Evolutionary conservation across 2,329 filamentous ascomycete species (phyloP).

Genomic region (Zymoseptoria brevis): DNA sequence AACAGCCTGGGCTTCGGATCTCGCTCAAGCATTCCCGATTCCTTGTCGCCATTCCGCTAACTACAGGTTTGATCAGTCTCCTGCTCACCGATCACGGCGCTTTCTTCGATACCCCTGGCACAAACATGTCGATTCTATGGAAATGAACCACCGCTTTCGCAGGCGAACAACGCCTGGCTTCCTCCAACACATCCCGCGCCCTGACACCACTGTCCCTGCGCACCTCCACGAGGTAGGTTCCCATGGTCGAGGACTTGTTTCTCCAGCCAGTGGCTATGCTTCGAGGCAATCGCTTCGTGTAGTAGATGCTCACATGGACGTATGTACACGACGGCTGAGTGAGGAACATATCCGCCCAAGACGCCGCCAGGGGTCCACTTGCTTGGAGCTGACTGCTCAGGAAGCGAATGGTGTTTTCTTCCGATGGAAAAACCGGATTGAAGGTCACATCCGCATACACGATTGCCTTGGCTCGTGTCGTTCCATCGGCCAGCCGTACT

Average conservation of each 20-base stretch:
- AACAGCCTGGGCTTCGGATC: too few relatives aligned
- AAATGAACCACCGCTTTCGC: conserved; percentile 5
- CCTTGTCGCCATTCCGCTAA: background rate
- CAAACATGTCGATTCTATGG: conserved; percentile 10
- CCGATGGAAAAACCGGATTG: conserved; percentile 10
- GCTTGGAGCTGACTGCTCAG: conserved; percentile 7
- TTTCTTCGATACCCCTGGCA: conserved; percentile 1
- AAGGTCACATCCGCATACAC: background rate
- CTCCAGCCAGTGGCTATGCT: background rate
- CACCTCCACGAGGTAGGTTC: background rate
- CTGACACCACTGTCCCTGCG: conserved; percentile 2
- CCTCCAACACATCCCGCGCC: conserved; percentile 9
- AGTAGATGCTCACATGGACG: conserved; percentile 6
- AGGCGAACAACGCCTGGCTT: background rate
- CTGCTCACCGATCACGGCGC: background rate
- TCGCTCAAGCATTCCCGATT: background rate
- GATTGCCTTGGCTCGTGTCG: background rate
- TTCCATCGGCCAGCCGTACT: background rate
- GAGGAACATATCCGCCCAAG: conserved; percentile 14
- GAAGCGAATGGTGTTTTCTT: conserved; percentile 6
- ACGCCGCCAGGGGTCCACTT: conserved; percentile 1
- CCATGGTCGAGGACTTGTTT: conserved; percentile 2
- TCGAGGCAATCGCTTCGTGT: conserved; percentile 1
- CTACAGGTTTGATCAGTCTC: background rate
- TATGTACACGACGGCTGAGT: conserved; percentile 10